Percentiles rank a stretch among this genome's conserved stretches.
phyloP scores from a whole-genome alignment of 306 rosid genomes.

The Mimosa pudica region DNA sequence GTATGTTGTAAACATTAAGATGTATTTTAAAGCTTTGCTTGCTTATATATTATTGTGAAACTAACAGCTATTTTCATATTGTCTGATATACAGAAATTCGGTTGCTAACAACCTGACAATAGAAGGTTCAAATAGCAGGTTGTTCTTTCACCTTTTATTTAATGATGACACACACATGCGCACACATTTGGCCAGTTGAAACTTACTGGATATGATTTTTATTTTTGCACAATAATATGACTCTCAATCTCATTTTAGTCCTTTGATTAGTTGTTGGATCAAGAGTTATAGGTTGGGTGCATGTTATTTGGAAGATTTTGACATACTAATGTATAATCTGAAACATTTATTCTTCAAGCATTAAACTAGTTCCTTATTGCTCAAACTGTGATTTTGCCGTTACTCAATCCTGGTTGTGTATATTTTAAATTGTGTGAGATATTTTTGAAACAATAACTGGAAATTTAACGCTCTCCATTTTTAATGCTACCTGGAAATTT shows the following conservation, averaged over 20 bases:
- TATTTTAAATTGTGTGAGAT: not conserved
- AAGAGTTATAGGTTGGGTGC: not conserved
- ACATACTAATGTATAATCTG: not conserved
- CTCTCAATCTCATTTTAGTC: not conserved
- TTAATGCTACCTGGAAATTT: constrained; percentile 1
- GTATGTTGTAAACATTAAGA: not conserved
- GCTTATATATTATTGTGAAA: not conserved
- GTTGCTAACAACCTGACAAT: constrained; percentile 78
- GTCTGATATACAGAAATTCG: constrained; percentile 57
- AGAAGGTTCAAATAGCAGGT: constrained; percentile 61
- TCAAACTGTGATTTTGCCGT: not conserved
- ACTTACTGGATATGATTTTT: not conserved
- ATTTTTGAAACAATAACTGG: no score
- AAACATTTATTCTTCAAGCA: not conserved
- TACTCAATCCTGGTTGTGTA: not conserved
- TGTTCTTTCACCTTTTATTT: constrained; percentile 12
- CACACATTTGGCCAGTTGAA: no score
- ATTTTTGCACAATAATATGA: not conserved
- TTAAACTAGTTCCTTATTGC: not conserved
- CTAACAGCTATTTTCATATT: constrained; percentile 6
- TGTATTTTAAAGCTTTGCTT: constrained; percentile 15
- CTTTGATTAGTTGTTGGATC: not conserved
- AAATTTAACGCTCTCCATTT: not conserved
- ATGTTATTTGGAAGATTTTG: not conserved
- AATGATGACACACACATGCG: no score